Percentiles rank a stretch among this genome's conserved stretches.
These are phyloP conservation scores for Trichophyton simii DNA, from an alignment of 2,329 filamentous ascomycete genomes.

Conservation along the genomic window DNA sequence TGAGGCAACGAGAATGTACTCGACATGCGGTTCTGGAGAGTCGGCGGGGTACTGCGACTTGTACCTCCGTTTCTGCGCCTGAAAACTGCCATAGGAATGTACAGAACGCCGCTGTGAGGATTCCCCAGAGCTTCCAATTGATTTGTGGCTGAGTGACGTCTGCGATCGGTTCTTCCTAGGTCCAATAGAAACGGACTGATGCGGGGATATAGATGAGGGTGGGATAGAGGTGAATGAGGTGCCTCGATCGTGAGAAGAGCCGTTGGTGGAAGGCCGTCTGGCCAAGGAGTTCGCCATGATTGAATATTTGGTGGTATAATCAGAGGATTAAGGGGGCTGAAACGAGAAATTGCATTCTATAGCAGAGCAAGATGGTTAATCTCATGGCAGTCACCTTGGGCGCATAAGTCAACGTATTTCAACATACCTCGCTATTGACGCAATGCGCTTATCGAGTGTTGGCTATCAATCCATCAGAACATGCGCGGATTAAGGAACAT, in stretches of 20 bases:
- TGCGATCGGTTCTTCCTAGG: constrained; percentile 47
- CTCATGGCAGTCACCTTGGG: neutral
- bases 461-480: neutral
- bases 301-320: constrained; percentile 1
- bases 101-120: constrained; percentile 28
- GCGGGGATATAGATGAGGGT: constrained; percentile 32
- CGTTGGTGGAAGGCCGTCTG: constrained; percentile 29
- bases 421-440: neutral
- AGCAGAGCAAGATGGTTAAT: neutral
- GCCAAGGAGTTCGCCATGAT: constrained; percentile 29
- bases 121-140: constrained; percentile 35
- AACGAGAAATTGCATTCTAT: constrained; percentile 5
- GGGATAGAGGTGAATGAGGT: constrained; percentile 53
- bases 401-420: neutral
- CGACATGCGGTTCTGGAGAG: constrained; percentile 79
- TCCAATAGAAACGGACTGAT: constrained; percentile 35
- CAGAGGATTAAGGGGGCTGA: neutral
- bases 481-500: neutral
- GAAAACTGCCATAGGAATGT: constrained; percentile 15
- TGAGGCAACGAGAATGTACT: constrained; percentile 93
- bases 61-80: constrained; percentile 27
- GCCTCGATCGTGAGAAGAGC: constrained; percentile 30
- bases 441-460: neutral
- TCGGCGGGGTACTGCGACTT: constrained; percentile 66
- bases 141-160: constrained; percentile 43